A percentile compares a stretch with the other conserved stretches of the same genome.
These are phyloP conservation scores for Dictyostelium brefeldianum DNA, from an alignment of 78 protist species.

Conservation along the genomic window DNA sequence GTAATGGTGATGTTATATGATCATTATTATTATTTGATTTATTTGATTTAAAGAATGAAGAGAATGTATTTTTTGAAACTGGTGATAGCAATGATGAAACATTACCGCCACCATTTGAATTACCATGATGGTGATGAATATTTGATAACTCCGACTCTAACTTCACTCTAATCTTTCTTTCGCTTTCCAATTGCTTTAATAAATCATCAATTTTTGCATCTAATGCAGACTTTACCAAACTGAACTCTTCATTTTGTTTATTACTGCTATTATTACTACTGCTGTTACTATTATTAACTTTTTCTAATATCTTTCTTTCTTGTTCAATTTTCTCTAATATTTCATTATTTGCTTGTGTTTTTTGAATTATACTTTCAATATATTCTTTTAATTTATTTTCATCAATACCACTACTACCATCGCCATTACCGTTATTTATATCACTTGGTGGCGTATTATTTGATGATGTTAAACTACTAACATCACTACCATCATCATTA, in stretches of 20 bases:
- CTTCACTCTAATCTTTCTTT: conserved; percentile 25
- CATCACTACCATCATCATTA: conserved; percentile 3
- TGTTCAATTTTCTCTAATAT: conserved; percentile 14
- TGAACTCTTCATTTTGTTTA: conserved; percentile 6
- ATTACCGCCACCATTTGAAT: neutral
- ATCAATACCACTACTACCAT: neutral
- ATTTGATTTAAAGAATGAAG: conserved; percentile 38
- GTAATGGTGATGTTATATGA: neutral
- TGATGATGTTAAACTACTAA: conserved; percentile 4
- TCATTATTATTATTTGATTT: neutral
- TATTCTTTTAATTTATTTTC: conserved; percentile 31
- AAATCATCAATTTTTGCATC: conserved; percentile 51
- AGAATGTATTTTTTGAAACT: conserved; percentile 6
- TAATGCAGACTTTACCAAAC: neutral
- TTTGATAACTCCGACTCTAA: conserved; percentile 17
- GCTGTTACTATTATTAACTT: neutral
- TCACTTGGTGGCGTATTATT: neutral
- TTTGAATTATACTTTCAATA: neutral
- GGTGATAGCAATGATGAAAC: conserved; percentile 13
- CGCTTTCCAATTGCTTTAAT: conserved; percentile 37
- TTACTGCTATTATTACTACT: neutral
- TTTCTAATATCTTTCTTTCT: conserved; percentile 10
- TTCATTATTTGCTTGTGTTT: conserved; percentile 10
- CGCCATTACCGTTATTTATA: neutral
- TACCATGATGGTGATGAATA: neutral